Evolutionary conservation across 108 stramenopile species (phyloP).

Genomic region (Nannochloropsis salina): DNA sequence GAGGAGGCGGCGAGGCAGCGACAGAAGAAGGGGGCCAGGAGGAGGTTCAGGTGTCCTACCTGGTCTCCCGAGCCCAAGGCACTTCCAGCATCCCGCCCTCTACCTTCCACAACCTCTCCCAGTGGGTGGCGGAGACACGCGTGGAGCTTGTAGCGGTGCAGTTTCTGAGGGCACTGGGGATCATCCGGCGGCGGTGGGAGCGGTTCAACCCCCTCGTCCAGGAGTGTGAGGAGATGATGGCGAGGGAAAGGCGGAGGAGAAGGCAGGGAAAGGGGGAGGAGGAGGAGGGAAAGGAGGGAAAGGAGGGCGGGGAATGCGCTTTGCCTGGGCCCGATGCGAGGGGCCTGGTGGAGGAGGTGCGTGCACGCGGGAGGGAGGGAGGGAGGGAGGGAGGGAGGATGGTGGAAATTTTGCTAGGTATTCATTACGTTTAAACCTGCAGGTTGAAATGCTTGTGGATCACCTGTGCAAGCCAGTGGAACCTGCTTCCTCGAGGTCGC

Average conservation of each 20-base stretch:
- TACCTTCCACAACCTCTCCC: background rate
- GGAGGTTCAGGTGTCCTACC: background rate
- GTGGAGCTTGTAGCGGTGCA: background rate
- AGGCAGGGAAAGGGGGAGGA: background rate
- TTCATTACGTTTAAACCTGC: background rate
- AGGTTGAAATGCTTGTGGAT: background rate
- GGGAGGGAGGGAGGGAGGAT: background rate
- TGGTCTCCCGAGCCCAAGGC: background rate
- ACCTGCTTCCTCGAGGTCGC: background rate
- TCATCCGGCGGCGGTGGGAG: background rate
- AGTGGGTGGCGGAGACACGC: background rate
- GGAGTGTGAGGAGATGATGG: background rate
- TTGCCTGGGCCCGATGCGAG: background rate
- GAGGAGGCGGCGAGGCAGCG: background rate
- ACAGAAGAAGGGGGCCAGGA: background rate
- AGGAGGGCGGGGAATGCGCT: background rate
- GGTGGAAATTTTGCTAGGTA: background rate
- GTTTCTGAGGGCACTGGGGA: background rate
- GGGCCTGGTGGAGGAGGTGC: background rate
- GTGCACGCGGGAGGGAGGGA: background rate
- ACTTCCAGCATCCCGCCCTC: background rate
- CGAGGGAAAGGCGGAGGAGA: background rate
- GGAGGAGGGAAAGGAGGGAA: background rate
- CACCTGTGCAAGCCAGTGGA: background rate
- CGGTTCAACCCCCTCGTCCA: background rate